Base-by-base conservation (phyloP, 805 yeast species). In the Cyberlindnera americana region DNA sequence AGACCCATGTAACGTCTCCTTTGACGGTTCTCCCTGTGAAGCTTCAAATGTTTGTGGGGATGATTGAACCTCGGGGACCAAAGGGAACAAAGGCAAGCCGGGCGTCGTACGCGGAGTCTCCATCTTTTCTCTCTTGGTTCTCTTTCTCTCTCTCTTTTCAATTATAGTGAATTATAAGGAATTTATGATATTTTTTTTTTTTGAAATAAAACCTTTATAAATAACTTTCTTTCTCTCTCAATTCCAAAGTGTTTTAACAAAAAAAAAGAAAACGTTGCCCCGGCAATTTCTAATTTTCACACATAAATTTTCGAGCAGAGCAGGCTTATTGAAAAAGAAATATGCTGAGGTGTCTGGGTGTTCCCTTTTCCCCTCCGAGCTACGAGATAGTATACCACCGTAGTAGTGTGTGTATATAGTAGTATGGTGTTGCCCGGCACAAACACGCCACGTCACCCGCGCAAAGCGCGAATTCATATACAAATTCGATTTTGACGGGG, bases 31-130 rank as follows among this genome's bases (percentile, higher is more conserved):
- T 5, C 4, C n/a, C 8, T 26, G 29, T 18, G 25, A 29, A 10
- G 19, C 30, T 10, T 23, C 26, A 5, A 41, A 41, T 15, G 45
- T 28, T 18, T 28, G 38, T 12, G 39, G 45, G n/a, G 44, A 33
- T 21, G 37, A 14, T 19, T 22, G 39, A 5, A 41, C 47, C 29
- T 42, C 45, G 9, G 47, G 47, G 3, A 45, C 40, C 27, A 47
- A 21, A 1, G 47, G 14, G 32, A 44, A 30, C 13, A 44, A 29
- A 2, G 48, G 48, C 3, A 43, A 13, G 9, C 41, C 41, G 5
- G 40, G 37, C 5, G 39, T 29, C 5, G 39, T 26, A 13, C 34
- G 36, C 4, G 40, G 41, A n/a, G 38, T 38, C 31, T 38, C 38
- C 40, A 38, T 41, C 2, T 16, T 30, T 13, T 21, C 13, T 19